Base-by-base conservation (phyloP, 2,329 filamentous ascomycete genomes). In the Penicillium sp. region DNA sequence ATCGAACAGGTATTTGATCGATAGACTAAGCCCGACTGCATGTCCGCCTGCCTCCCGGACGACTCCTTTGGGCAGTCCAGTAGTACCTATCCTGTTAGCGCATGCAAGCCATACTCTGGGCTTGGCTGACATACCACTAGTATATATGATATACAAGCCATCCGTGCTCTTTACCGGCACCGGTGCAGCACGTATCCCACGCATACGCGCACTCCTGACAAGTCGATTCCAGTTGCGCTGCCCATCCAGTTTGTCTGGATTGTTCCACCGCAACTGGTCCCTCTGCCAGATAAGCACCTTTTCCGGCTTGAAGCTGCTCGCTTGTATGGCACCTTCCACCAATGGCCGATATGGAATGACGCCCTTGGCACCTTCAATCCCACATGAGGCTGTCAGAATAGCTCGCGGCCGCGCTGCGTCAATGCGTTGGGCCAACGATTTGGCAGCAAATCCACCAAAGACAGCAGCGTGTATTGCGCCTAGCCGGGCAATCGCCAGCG, bases 401-500 rank as follows among this genome's bases (percentile, higher is more conserved):
- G 86, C 88, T 8, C 86, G 86, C 7, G 93, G 92, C 38, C 85
- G 85, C 7, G 90, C 92, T 0, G 91, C 90, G 55, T 96, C 92
- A 67, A 98, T 96, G 29, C 93, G 86, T 78, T 97, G 93, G 1
- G 93, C 92, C 49, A 97, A 83, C 4, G 93, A 91, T 9, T 84
- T 82, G 0, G 93, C 84, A 0, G 92, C 92, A 74, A 98, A 98
- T 0, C 94, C 93, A 47, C 94, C 94, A 76, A 97, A 97, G 3
- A 98, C 94, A 5, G 96, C 92, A 3, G 91, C 89, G 74, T 98
- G 94, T 56, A 97, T 88, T 17, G 93, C 94, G 11, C 93, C 94
- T 0, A 97, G 83, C 9, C 93, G 87, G 64, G 88, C 88, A 62
- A 91, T 86, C 26, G 94, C 93, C 4, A 97, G 86, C 66, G 95